phyloP scores from a whole-genome alignment of 257 asterid species.

The Penstemon newberryi region DNA sequence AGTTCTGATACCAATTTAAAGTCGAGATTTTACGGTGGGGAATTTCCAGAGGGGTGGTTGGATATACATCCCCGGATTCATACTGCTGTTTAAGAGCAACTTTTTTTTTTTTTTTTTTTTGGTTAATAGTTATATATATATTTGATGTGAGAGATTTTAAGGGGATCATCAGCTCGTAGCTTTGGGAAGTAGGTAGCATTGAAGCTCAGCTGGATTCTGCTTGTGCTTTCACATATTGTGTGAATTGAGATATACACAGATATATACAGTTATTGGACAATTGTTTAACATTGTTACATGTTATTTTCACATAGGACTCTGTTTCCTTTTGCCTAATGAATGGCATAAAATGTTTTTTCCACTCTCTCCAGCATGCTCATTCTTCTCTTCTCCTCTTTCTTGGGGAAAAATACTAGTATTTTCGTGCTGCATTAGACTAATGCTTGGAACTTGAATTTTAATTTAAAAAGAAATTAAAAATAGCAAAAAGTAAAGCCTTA shows the following conservation, averaged over 20 bases:
- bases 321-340: conserved; percentile 31
- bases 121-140: no score
- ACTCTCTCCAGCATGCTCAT: no score
- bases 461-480: no score
- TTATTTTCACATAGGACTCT: conserved; percentile 34
- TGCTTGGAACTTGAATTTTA: no score
- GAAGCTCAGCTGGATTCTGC: conserved; percentile 94
- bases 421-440: no score
- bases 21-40: conserved; percentile 33
- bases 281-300: conserved; percentile 2
- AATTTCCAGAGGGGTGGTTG: conserved; percentile 84
- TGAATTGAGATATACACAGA: conserved; percentile 21
- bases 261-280: conserved; percentile 23
- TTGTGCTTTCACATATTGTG: conserved; percentile 45
- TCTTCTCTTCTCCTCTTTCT: not conserved
- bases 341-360: not conserved
- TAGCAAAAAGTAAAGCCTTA: no score
- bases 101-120: conserved; percentile 20
- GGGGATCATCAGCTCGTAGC: conserved; percentile 74
- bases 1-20: conserved; percentile 8
- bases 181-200: conserved; percentile 63
- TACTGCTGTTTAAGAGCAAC: conserved; percentile 27
- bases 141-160: conserved; percentile 52
- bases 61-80: conserved; percentile 84
- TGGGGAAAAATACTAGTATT: no score